Evolutionary conservation across 345 rosid species (phyloP), one percentile per base, ranked within the genome.

Genomic region (Trapa bicornis): DNA sequence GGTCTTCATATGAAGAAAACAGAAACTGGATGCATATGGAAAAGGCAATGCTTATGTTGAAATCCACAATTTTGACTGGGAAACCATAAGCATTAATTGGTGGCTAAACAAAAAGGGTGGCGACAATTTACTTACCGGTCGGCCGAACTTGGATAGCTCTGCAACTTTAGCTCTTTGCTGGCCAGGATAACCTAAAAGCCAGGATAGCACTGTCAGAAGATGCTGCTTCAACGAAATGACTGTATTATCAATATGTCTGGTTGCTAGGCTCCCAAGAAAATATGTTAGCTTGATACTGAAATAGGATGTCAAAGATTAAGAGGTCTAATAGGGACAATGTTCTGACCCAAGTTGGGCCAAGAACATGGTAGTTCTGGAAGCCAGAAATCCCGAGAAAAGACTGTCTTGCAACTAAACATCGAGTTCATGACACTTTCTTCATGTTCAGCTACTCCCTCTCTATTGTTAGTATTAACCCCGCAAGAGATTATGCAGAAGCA

Each of bases 131-230:
- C 91, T 81, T 74, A 88, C 91, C n/a, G 91, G 87, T 64, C 87
- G 84, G 41, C 91, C 87, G 77, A 85, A 86, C 74, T 81, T 88
- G 48, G 94, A 81, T 69, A 88, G 63, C 61, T 86, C 91, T 9
- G 84, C 64, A 72, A 71, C 84, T 70, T 88, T 88, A 52, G 85
- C 81, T 71, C 82, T 86, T 11, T 69, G 84, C 70, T 77, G 84
- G 68, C 89, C 91, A 33, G 86, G 94, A 74, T 73, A 66, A 37
- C 93, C 90, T 85, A 67, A 75, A 66, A 66, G 37, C 43, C 43
- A 1, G 9, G 16, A 32, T 58, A 58, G 11, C 37, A 32, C 38
- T 12, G 38, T 58, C 63, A 58, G 63, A 58, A 12, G 38, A 32
- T 32, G 38, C 2, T 33, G 63, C 63, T 58, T 10, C 1, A 33